Conservation (phyloP, 1,139 yeast species). For the Diutina catenulata region DNA sequence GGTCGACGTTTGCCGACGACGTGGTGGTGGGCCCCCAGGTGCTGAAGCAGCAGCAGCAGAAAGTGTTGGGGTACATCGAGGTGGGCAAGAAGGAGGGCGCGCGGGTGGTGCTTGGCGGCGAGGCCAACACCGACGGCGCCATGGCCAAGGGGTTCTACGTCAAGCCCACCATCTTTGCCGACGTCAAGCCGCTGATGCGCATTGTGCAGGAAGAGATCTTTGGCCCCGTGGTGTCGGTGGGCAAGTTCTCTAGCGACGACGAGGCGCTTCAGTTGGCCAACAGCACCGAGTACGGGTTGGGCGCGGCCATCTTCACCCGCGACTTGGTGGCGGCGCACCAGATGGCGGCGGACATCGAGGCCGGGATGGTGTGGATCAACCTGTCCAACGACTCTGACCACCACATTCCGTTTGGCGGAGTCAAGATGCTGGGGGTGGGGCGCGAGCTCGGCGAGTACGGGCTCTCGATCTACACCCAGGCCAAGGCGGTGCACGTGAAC, state of each 20-base stretch:
- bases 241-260: conserved; percentile 40
- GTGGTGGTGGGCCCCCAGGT: conserved; percentile 75
- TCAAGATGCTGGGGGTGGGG: conserved; percentile 76
- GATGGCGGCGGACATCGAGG: conserved; percentile 31
- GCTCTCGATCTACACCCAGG: conserved; percentile 61
- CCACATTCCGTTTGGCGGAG: conserved; percentile 71
- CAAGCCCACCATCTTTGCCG: conserved; percentile 45
- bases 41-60: conserved; percentile 55
- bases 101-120: conserved; percentile 31
- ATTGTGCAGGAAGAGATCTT: conserved; percentile 48
- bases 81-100: conserved; percentile 50
- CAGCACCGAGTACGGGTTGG: conserved; percentile 40
- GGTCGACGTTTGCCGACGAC: conserved; percentile 42
- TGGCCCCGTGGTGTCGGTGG: conserved; percentile 47
- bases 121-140: conserved; percentile 24
- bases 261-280: conserved; percentile 41
- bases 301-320: conserved; percentile 21
- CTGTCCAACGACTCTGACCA: conserved; percentile 70
- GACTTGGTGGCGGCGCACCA: conserved; percentile 27
- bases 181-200: conserved; percentile 39
- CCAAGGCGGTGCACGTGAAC: conserved; percentile 70
- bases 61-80: conserved; percentile 38
- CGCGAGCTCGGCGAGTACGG: conserved; percentile 77
- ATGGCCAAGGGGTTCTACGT: conserved; percentile 43
- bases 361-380: conserved; percentile 49